Conservation (phyloP, 2,329 filamentous ascomycete species). For the Colletotrichum gloeosporioides region DNA sequence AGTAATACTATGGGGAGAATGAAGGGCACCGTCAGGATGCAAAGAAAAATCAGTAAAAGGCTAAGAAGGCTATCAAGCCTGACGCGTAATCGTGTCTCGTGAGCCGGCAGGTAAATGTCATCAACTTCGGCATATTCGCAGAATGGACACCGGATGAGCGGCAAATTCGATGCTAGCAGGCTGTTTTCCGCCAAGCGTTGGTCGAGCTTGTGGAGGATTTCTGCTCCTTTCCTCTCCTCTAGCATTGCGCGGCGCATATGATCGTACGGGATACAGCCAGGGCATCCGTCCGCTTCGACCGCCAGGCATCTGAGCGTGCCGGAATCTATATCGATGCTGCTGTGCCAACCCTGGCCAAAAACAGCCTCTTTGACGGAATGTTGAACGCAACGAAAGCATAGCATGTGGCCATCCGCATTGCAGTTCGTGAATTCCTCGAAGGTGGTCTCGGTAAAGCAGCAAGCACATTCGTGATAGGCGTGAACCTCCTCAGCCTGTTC, state of each 20-base stretch:
- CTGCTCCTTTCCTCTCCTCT: conserved; percentile 70
- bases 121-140: conserved; percentile 92
- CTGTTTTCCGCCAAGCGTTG: conserved; percentile 79
- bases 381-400: conserved; percentile 84
- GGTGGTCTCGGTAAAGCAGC: conserved; percentile 74
- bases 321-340: conserved; percentile 74
- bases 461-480: conserved; percentile 73
- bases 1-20: conserved; percentile 58
- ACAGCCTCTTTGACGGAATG: conserved; percentile 84
- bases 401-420: conserved; percentile 69
- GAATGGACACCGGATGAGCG: conserved; percentile 85
- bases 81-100: conserved; percentile 60
- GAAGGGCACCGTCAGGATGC: conserved; percentile 60
- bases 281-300: conserved; percentile 72
- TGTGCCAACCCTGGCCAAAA: conserved; percentile 91
- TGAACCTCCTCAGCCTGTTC: conserved; percentile 63
- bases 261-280: conserved; percentile 72
- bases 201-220: conserved; percentile 78
- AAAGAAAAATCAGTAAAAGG: conserved; percentile 55
- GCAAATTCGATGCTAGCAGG: conserved; percentile 74
- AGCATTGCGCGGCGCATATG: conserved; percentile 77
- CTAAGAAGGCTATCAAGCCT: conserved; percentile 56
- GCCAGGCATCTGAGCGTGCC: conserved; percentile 87
- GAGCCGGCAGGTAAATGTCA: conserved; percentile 69
- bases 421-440: conserved; percentile 82